Evolutionary conservation across 2,329 filamentous ascomycete species (phyloP).

Genomic region (Colletotrichum sp.): DNA sequence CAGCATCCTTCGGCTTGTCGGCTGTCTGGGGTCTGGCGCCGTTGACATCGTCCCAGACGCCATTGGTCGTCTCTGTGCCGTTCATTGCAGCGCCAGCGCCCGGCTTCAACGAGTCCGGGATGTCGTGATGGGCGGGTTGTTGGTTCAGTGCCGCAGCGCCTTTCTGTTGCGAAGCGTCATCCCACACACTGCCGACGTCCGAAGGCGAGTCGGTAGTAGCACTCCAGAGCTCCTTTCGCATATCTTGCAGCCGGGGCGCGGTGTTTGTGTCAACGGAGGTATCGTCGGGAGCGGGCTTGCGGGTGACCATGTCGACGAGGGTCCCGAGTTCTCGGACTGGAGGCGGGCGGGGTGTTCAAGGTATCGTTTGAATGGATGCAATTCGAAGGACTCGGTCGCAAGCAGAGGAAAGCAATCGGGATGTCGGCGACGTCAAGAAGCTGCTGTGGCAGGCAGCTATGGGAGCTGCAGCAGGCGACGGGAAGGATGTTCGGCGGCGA

Average conservation of each 20-base stretch:
- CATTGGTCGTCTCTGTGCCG: constrained; percentile 30
- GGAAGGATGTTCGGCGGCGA: not conserved
- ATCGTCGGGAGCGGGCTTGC: constrained; percentile 40
- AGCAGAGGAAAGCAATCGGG: not conserved
- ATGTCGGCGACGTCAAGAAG: not conserved
- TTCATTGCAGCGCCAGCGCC: constrained; percentile 27
- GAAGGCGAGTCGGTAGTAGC: constrained; percentile 34
- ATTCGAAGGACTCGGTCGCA: not conserved
- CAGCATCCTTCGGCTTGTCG: not conserved
- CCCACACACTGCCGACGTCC: constrained; percentile 26
- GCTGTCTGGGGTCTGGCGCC: constrained; percentile 11
- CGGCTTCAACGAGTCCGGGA: constrained; percentile 37
- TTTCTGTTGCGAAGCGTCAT: constrained; percentile 24
- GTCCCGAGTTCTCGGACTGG: constrained; percentile 14
- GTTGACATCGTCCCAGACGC: constrained; percentile 34
- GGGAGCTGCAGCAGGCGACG: not conserved
- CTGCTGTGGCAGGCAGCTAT: not conserved
- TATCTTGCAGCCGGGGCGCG: constrained; percentile 28
- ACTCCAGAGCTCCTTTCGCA: constrained; percentile 35
- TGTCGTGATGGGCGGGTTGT: constrained; percentile 11
- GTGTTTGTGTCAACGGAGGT: constrained; percentile 27
- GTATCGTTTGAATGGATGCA: not conserved
- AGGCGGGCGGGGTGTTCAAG: not conserved
- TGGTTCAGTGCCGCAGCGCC: constrained; percentile 1
- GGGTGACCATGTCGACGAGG: constrained; percentile 42